A percentile compares a stretch with the other conserved stretches of the same genome.
Evolutionary conservation across 495 filamentous ascomycete genomes (phyloP).

Genomic region (Gamarada debralockiae): DNA sequence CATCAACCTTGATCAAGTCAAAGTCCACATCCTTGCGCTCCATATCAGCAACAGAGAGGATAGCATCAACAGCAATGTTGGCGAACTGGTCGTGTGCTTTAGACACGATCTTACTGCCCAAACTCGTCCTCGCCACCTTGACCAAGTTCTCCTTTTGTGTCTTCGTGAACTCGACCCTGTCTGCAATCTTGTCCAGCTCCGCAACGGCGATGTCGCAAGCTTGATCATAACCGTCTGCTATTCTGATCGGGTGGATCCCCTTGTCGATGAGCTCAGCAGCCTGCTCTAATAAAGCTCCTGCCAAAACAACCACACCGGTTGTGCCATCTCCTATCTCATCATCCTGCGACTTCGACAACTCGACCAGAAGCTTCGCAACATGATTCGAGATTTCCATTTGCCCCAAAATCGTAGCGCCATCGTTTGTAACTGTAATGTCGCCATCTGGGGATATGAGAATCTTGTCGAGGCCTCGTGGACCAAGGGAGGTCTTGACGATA

Average conservation of each 20-base stretch:
- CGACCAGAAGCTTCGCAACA: constrained; percentile 92
- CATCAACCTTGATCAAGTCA: constrained; percentile 98
- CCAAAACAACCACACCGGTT: constrained; percentile 95
- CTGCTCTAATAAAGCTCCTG: constrained; percentile 91
- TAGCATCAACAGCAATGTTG: constrained; percentile 93
- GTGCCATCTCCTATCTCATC: constrained; percentile 99
- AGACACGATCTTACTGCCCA: constrained; percentile 99
- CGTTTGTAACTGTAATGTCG: constrained; percentile 99
- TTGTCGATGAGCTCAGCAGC: constrained; percentile 99
- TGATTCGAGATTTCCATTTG: constrained; percentile 99
- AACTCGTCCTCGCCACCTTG: constrained; percentile 90
- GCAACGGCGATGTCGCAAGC: constrained; percentile 94
- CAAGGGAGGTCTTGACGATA: constrained; percentile 96
- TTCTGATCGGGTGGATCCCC: constrained; percentile 96
- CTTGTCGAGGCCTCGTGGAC: constrained; percentile 95
- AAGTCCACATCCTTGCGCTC: constrained; percentile 98
- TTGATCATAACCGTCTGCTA: constrained; percentile 96
- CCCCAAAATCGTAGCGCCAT: constrained; percentile 93
- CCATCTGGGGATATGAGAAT: constrained; percentile 98
- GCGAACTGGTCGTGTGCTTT: constrained; percentile 98
- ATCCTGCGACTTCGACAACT: constrained; percentile 98
- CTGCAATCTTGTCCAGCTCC: constrained; percentile 89
- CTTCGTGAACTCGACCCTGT: constrained; percentile 78
- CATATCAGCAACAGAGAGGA: constrained; percentile 93
- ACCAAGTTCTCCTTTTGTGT: constrained; percentile 77